Base-by-base conservation (phyloP, 768 basidiomycete genomes). In the Suillus variegatus region DNA sequence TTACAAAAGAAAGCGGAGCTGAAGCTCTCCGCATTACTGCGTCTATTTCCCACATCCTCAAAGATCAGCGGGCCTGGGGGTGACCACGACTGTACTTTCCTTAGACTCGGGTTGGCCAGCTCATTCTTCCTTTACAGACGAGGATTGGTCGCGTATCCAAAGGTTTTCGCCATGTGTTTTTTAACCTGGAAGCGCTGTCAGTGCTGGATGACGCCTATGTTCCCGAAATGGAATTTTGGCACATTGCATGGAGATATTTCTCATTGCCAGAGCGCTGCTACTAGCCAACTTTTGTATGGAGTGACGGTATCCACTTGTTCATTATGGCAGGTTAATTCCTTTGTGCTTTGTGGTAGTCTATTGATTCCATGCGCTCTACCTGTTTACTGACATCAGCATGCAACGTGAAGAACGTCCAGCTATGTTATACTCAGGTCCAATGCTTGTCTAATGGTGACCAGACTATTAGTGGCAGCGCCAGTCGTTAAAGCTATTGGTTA, bases 231-330 rank as follows among this genome's bases (percentile, higher is more conserved):
- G 54, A 55, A 12, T 35, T 1, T 10, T 55, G 20, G 54, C 12
- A 12, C 18, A 55, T 55, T 55, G 35, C 20, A 55, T 6, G 6
- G 16, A 35, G 32, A 55, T 36, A 35, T 36, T 35, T 36, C 55
- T 36, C 55, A 13, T 38, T 36, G 12, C 20, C 35, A 56, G 35
- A 43, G 28, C 5, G 77, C 76, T 20, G 72, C 72, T 64, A 63
- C 60, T 20, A 35, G 20, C 10, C 20, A 10, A 36, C 9, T 32
- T 54, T 35, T 54, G 52, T 54, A 20, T 18, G 1, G 16, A 18
- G 52, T 52, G 25, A 49, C 49, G 1, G 25, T n/a, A 55, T 55
- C 2, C 10, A 13, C 14, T 25, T 6, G 35, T 55, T 20, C 28
- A 4, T 32, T 6, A 32, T 32, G 18, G 32, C 18, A 35, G 10